Evolutionary conservation across 805 yeast genomes (phyloP).

Genomic region (Kuraishia capsulata): DNA sequence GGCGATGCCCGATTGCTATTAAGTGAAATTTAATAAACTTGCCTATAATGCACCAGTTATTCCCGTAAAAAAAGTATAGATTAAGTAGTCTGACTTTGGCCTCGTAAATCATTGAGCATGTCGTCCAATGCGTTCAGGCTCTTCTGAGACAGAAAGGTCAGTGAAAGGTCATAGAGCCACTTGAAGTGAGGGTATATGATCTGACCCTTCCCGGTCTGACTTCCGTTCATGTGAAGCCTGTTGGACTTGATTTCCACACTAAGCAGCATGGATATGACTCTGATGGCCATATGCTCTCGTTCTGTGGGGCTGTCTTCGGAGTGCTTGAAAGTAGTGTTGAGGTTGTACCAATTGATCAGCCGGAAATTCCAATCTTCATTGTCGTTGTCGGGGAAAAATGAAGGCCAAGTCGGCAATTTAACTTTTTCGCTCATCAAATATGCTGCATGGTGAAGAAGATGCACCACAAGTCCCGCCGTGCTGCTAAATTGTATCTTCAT

Average conservation of each 20-base stretch:
- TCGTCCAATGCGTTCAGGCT: constrained; percentile 3
- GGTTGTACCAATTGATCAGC: constrained; percentile 6
- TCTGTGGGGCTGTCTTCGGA: background rate
- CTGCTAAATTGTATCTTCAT: constrained; percentile 6
- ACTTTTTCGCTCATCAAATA: constrained; percentile 7
- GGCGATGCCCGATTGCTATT: no score
- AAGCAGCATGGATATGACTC: constrained; percentile 6
- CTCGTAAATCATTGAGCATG: constrained; percentile 1
- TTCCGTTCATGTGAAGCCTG: background rate
- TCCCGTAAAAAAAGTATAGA: no score
- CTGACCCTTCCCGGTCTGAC: background rate
- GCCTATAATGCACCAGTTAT: no score
- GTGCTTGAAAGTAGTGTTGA: constrained; percentile 2
- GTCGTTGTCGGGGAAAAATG: constrained; percentile 1
- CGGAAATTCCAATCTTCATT: constrained; percentile 1
- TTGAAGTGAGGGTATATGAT: constrained; percentile 5
- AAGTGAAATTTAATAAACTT: no score
- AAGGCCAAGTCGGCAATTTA: background rate
- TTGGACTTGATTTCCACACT: constrained; percentile 2
- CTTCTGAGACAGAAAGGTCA: constrained; percentile 4
- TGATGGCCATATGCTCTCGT: constrained; percentile 7
- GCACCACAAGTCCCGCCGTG: constrained; percentile 6
- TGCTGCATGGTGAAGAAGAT: constrained; percentile 8
- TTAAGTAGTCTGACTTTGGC: no score
- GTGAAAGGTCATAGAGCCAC: constrained; percentile 6